Evolutionary conservation across 2,329 filamentous ascomycete species (phyloP).

Genomic region (Metarhizium brunneum): DNA sequence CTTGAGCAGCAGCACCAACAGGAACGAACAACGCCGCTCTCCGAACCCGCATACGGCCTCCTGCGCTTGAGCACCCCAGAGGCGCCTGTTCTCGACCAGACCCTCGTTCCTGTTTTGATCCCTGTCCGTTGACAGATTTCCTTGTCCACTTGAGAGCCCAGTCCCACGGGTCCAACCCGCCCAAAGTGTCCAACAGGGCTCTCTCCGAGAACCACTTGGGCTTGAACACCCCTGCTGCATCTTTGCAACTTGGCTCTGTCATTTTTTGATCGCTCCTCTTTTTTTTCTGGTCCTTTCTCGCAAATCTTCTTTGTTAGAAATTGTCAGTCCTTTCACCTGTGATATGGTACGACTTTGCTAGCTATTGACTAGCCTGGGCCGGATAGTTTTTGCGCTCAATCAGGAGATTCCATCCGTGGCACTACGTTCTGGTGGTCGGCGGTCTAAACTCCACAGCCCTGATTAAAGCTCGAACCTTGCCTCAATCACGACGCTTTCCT

Average conservation of each 20-base stretch:
- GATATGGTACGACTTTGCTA: neutral
- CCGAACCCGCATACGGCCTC: too few relatives aligned
- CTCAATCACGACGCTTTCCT: neutral
- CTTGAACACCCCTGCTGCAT: constrained; percentile 3
- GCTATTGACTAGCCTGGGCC: neutral
- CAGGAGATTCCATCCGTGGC: neutral
- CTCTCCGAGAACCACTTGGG: neutral
- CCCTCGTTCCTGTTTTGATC: neutral
- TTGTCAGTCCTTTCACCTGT: neutral
- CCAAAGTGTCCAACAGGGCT: neutral
- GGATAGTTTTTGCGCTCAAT: neutral
- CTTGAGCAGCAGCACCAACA: too few relatives aligned
- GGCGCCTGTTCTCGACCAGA: neutral
- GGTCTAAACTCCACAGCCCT: neutral
- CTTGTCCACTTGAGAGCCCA: neutral
- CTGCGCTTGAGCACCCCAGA: too few relatives aligned
- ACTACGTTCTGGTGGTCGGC: neutral
- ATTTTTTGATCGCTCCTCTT: neutral
- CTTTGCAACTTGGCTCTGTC: neutral
- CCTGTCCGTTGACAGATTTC: neutral
- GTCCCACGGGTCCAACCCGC: neutral
- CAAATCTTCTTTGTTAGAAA: neutral
- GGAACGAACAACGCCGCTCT: too few relatives aligned
- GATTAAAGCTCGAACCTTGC: neutral
- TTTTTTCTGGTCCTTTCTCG: neutral